Base-by-base conservation (phyloP, 2,329 filamentous ascomycete genomes). In the Rutstroemia sp. region DNA sequence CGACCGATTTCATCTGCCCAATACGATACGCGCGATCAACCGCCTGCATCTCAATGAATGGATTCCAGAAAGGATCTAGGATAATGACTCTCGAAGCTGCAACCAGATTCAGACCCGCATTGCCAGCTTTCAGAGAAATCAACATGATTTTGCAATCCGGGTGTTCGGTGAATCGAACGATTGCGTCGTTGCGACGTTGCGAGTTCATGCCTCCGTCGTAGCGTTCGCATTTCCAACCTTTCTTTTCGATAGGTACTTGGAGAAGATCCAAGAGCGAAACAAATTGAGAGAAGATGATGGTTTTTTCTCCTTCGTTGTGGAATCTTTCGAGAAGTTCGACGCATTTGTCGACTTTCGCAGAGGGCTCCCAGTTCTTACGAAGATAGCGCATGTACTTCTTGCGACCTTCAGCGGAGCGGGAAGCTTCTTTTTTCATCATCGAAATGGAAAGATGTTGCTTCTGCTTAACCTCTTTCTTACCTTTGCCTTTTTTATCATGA, bases 41-140 rank as follows among this genome's bases (percentile, higher is more conserved):
- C 4, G 92, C 92, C 72, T 96, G 92, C 71, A 91, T 90, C 72
- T 96, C 92, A 49, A 95, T 87, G 68, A 87, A 95, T 0, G 91
- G 92, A 61, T 96, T 96, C 90, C 90, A 96, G 74, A 95, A 95
- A 0, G 91, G 91, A 68, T 96, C 91, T 67, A 95, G 83, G 61
- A 96, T 88, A 70, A 96, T 90, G 63, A 96, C 89, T 61, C 90
- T 86, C 1, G 85, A 90, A 0, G 91, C 92, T 18, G 84, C 82
- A 41, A 87, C 89, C 21, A 96, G 78, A 67, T 96, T 96, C 47
- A 96, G 79, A 1, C 92, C 92, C 0, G 91, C 85, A 64, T 92
- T 92, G 37, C 89, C 89, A 1, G 89, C 88, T 65, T 89, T 90
- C 49, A 92, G 76, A 1, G 87, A 91, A 2, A 92, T 81, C 3